Percentiles rank a stretch among this genome's conserved stretches.
phyloP scores from a whole-genome alignment of 208 protist species.

The Naegleria gruberi region DNA sequence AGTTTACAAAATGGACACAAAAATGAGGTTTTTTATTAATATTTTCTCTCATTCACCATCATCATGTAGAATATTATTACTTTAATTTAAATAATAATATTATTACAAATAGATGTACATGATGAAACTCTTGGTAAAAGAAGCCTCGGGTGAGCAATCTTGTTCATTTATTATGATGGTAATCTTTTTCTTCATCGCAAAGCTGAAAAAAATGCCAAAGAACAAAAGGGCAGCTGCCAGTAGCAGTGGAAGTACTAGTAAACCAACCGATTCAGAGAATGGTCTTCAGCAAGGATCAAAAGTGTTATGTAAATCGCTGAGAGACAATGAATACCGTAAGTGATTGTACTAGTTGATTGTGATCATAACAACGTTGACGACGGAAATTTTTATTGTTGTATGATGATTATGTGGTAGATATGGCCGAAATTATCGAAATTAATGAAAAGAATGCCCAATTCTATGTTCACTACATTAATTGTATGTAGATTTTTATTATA shows the following conservation, averaged over 20 bases:
- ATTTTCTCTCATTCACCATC: too few species aligned
- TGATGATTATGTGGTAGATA: neutral
- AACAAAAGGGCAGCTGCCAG: neutral
- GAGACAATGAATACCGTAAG: neutral
- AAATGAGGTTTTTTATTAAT: too few species aligned
- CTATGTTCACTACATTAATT: constrained; percentile 13
- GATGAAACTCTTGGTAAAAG: too few species aligned
- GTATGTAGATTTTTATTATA: neutral
- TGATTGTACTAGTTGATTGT: neutral
- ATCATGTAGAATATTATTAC: too few species aligned
- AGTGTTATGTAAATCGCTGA: neutral
- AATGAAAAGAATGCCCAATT: neutral
- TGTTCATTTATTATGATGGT: too few species aligned
- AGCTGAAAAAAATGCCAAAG: too few species aligned
- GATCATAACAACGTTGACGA: too few species aligned
- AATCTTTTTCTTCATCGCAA: too few species aligned
- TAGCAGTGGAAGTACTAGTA: neutral
- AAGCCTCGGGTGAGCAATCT: too few species aligned
- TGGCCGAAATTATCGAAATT: neutral
- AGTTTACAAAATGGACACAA: too few species aligned
- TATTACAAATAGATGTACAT: too few species aligned
- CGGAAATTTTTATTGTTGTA: neutral
- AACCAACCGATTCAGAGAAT: neutral
- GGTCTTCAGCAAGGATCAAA: neutral
- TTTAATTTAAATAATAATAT: too few species aligned